Evolutionary conservation across 2,329 filamentous ascomycete species (phyloP).

Genomic region (Talaromyces piceae): DNA sequence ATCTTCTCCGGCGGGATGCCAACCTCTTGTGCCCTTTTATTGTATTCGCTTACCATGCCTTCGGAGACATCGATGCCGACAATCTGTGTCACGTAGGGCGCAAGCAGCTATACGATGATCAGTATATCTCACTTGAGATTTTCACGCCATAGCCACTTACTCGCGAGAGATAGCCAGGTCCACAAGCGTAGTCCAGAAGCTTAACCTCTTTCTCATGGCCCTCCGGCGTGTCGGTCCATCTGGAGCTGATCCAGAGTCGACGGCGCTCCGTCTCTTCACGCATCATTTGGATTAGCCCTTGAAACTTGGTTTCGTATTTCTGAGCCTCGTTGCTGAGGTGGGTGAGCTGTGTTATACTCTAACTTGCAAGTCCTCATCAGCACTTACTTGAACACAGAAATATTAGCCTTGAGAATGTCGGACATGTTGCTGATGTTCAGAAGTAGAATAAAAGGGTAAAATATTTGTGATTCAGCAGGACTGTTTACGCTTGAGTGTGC

Average conservation of each 20-base stretch:
- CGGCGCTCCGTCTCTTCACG: slow-evolving; percentile 47
- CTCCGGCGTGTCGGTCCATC: slow-evolving; percentile 37
- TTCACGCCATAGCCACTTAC: slow-evolving; percentile 34
- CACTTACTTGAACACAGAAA: slow-evolving; percentile 35
- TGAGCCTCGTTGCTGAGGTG: slow-evolving; percentile 43
- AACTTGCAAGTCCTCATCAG: too few species aligned
- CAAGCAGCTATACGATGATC: slow-evolving; percentile 44
- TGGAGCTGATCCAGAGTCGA: slow-evolving; percentile 55
- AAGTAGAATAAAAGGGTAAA: too few species aligned
- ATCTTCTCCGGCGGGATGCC: slow-evolving; percentile 48
- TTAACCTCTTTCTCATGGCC: slow-evolving; percentile 34
- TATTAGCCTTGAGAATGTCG: slow-evolving; percentile 31
- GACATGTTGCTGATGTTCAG: slow-evolving; percentile 19
- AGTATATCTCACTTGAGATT: not conserved
- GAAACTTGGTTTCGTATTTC: slow-evolving; percentile 51
- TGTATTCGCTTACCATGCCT: slow-evolving; percentile 64
- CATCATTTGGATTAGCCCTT: slow-evolving; percentile 48
- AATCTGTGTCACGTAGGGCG: slow-evolving; percentile 55
- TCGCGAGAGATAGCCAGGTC: slow-evolving; percentile 59
- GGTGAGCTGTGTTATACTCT: too few species aligned
- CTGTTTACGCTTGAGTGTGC: too few species aligned
- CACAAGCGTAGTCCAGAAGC: slow-evolving; percentile 70
- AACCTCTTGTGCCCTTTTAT: slow-evolving; percentile 47
- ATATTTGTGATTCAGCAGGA: too few species aligned
- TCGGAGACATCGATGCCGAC: slow-evolving; percentile 64